Base-by-base conservation (phyloP, 2,329 filamentous ascomycete genomes). In the Coniochaeta pulveracea region DNA sequence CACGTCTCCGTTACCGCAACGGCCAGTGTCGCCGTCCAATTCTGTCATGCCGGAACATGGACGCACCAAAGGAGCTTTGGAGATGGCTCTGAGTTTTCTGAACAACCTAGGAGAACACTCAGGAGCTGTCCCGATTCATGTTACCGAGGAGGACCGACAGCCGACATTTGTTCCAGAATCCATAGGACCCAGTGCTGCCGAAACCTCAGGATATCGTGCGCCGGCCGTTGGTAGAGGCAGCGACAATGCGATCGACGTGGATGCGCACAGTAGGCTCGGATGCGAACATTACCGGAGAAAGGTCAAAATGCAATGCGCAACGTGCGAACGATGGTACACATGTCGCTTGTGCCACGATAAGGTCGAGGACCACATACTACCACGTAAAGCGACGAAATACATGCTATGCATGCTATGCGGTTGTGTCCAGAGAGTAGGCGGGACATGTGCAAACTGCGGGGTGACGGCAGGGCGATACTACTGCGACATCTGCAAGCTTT, bases 391-490 rank as follows among this genome's bases (percentile, higher is more conserved):
- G 46, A 98, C 89, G 6, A 80, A 80, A 54, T 81, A 95, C 48
- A 98, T 98, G 91, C 70, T 98, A 5, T 98, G 91, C 55, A 98
- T 98, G 91, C 66, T 86, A 18, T 98, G 91, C 54, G 76, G 78
- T 6, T 85, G 81, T 36, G 80, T 91, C 2, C 91, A 98, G 48
- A 73, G 73, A 36, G 88, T 83, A 4, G 76, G 75, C 19, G 85
- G 93, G 41, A 67, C 74, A 33, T 98, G 91, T 54, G 65, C 70
- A 33, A 68, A 74, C 36, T 98, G 91, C 52, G 80, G 78, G 12
- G 75, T 77, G 44, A 72, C 76, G 37, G 75, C 85, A 6, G 86
- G 89, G 10, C 81, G 81, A 49, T 96, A 96, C 55, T 98, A 93
- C 52, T 98, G 91, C 59, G 72, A 76, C 34, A 81, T 91, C 35